phyloP scores from a whole-genome alignment of 306 rosid genomes.

The Quercus cerris region DNA sequence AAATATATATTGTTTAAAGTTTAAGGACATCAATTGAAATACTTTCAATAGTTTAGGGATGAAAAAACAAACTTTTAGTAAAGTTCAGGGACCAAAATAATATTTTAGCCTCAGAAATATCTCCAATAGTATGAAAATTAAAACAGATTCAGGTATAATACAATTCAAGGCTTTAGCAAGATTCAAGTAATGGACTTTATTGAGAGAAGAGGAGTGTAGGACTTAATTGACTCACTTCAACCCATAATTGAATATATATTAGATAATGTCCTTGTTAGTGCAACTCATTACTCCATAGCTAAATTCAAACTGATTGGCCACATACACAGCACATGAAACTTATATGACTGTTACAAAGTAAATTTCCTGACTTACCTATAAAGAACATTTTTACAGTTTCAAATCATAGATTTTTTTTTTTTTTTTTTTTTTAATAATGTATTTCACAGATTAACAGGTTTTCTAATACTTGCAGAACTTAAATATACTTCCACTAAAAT shows the following conservation, averaged over 20 bases:
- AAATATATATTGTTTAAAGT: no score
- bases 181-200: neutral
- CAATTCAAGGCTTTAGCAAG: neutral
- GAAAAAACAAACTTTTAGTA: no score
- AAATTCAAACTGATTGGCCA: neutral
- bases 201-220: neutral
- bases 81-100: no score
- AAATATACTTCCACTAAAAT: no score
- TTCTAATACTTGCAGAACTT: no score
- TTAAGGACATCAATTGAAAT: no score
- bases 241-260: no score
- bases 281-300: neutral
- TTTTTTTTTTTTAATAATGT: neutral
- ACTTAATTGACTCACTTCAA: neutral
- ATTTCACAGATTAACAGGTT: neutral
- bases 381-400: neutral
- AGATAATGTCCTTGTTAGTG: neutral
- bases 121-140: neutral
- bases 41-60: no score
- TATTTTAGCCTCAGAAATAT: neutral
- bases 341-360: neutral
- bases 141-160: neutral
- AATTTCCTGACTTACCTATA: neutral
- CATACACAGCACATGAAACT: neutral
- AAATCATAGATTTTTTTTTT: neutral